phyloP scores from a whole-genome alignment of 257 asterid species.

The Rhazya stricta region DNA sequence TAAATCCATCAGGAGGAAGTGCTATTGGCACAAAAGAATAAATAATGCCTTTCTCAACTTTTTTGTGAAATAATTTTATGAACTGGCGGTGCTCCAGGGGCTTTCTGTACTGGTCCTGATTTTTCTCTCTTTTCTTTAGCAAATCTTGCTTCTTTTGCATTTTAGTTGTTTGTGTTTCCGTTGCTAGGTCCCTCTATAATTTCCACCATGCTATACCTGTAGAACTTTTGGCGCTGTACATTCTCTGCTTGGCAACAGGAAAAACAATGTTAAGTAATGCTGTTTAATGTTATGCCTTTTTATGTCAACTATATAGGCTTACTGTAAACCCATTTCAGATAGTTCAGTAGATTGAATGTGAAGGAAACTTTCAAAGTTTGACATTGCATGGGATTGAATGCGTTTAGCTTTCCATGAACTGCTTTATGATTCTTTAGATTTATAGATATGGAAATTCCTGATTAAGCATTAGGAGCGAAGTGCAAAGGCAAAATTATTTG shows the following conservation, averaged over 20 bases:
- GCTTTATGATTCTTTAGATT: not conserved
- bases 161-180: not conserved
- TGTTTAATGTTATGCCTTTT: not conserved
- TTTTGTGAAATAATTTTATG: not conserved
- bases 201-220: not conserved
- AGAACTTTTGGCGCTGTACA: too few relatives aligned
- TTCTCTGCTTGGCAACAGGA: not conserved
- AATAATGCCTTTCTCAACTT: not conserved
- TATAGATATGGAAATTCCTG: not conserved
- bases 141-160: not conserved
- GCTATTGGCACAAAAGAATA: not conserved
- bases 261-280: not conserved
- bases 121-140: not conserved
- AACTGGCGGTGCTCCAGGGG: not conserved
- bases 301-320: not conserved
- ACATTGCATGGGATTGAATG: not conserved
- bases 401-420: not conserved
- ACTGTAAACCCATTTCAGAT: not conserved
- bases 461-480: not conserved
- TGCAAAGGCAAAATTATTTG: not conserved
- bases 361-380: not conserved
- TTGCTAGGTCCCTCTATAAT: not conserved
- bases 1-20: conserved; percentile 1
- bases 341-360: not conserved
- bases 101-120: not conserved